These are phyloP conservation scores for Ilyonectria robusta DNA, from an alignment of 2,329 filamentous ascomycete species.

Conservation along the genomic window DNA sequence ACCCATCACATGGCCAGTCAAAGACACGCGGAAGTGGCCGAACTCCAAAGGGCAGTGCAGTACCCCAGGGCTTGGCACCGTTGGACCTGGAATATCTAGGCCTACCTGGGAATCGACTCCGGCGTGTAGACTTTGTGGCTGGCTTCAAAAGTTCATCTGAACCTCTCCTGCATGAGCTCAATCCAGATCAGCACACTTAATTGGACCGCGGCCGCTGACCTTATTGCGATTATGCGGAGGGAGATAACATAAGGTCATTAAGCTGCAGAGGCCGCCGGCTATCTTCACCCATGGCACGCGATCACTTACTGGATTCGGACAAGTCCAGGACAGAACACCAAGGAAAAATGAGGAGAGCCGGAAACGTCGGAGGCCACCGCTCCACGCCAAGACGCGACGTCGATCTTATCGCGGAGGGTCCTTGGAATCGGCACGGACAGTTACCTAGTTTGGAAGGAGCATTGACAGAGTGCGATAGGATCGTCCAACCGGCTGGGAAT, in stretches of 20 bases:
- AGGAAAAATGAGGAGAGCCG: background rate
- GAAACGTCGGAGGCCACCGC: constrained; percentile 1
- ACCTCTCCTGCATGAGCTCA: too few species aligned
- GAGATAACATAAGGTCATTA: background rate
- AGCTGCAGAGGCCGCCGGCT: constrained; percentile 18
- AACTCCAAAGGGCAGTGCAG: too few species aligned
- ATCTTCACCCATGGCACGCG: constrained; percentile 25
- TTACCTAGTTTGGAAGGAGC: constrained; percentile 23
- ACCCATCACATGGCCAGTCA: too few species aligned
- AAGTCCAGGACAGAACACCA: background rate
- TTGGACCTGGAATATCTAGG: too few species aligned
- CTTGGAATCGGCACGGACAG: constrained; percentile 3
- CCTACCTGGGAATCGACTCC: too few species aligned
- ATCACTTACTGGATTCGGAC: constrained; percentile 6
- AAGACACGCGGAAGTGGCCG: too few species aligned
- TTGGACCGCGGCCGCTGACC: background rate
- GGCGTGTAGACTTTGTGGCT: too few species aligned
- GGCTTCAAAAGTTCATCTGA: too few species aligned
- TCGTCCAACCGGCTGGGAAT: too few species aligned
- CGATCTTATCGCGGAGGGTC: constrained; percentile 8
- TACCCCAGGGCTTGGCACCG: too few species aligned
- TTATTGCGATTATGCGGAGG: background rate
- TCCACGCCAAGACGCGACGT: background rate
- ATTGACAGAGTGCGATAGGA: background rate
- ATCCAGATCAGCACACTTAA: background rate